Evolutionary conservation across 2,329 filamentous ascomycete species (phyloP).

Genomic region (Verruconis gallopava): DNA sequence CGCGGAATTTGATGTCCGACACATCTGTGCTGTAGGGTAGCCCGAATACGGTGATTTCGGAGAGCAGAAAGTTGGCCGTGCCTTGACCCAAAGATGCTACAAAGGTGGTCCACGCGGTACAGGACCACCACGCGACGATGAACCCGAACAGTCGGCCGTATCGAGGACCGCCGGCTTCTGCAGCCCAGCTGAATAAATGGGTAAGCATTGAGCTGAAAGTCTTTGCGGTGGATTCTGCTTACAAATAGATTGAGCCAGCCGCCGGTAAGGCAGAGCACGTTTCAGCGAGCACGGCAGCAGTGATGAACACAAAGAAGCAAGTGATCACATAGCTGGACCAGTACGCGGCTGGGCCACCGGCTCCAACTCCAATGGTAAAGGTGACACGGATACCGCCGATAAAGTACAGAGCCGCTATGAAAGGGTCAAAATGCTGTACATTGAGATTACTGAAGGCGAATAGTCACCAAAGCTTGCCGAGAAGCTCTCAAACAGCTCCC

Average conservation of each 20-base stretch:
- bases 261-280: conserved; percentile 47
- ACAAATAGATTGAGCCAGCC: conserved; percentile 45
- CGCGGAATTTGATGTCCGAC: conserved; percentile 42
- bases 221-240: neutral
- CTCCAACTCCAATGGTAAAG: conserved; percentile 49
- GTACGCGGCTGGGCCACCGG: conserved; percentile 47
- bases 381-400: conserved; percentile 47
- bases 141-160: conserved; percentile 46
- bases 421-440: conserved; percentile 9
- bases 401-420: conserved; percentile 45
- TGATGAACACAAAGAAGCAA: conserved; percentile 48
- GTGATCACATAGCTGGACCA: conserved; percentile 50
- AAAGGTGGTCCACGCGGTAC: conserved; percentile 46
- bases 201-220: neutral
- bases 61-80: conserved; percentile 27
- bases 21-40: conserved; percentile 41
- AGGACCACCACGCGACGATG: conserved; percentile 52
- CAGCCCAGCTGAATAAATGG: conserved; percentile 34
- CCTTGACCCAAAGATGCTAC: conserved; percentile 23
- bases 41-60: conserved; percentile 44
- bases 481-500: conserved; percentile 11
- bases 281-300: conserved; percentile 46
- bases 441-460: neutral
- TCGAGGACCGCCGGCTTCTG: conserved; percentile 42
- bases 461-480: conserved; percentile 8